phyloP scores from a whole-genome alignment of 1,139 yeast genomes.

The Candida albicans region DNA sequence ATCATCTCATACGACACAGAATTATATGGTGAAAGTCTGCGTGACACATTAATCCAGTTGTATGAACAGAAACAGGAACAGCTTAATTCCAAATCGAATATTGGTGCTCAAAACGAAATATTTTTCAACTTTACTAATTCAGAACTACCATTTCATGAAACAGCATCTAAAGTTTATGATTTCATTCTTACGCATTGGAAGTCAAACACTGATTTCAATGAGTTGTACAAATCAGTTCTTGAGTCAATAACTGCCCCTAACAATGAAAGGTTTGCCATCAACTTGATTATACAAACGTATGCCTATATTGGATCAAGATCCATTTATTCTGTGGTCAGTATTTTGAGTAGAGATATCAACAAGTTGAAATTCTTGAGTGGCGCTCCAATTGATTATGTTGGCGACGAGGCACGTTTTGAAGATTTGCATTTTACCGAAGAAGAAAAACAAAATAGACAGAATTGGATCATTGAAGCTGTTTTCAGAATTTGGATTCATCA shows the following conservation, averaged over 20 bases:
- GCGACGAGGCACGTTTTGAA: slow-evolving; percentile 36
- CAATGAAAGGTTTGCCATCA: slow-evolving; percentile 50
- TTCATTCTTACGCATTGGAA: slow-evolving; percentile 45
- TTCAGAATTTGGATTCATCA: slow-evolving; percentile 77
- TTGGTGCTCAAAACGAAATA: slow-evolving; percentile 45
- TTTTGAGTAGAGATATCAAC: slow-evolving; percentile 56
- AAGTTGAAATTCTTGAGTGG: slow-evolving; percentile 50
- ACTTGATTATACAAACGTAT: slow-evolving; percentile 67
- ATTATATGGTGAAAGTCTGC: slow-evolving; percentile 34
- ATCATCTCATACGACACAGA: slow-evolving; percentile 36
- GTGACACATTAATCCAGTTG: slow-evolving; percentile 29
- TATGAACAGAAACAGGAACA: slow-evolving; percentile 32
- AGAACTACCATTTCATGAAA: slow-evolving; percentile 38
- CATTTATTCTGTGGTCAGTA: slow-evolving; percentile 77
- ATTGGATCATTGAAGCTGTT: slow-evolving; percentile 61
- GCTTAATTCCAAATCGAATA: slow-evolving; percentile 25
- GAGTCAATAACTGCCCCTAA: slow-evolving; percentile 21
- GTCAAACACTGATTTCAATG: slow-evolving; percentile 39
- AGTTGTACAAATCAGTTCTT: slow-evolving; percentile 32
- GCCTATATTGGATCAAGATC: slow-evolving; percentile 89
- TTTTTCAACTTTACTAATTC: slow-evolving; percentile 38
- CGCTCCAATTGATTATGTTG: slow-evolving; percentile 23
- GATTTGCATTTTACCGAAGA: slow-evolving; percentile 41
- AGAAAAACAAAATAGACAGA: slow-evolving; percentile 30
- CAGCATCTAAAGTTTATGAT: slow-evolving; percentile 42